phyloP scores from a whole-genome alignment of 1,284 basidiomycete species.

The Ceratobasidium sp. region DNA sequence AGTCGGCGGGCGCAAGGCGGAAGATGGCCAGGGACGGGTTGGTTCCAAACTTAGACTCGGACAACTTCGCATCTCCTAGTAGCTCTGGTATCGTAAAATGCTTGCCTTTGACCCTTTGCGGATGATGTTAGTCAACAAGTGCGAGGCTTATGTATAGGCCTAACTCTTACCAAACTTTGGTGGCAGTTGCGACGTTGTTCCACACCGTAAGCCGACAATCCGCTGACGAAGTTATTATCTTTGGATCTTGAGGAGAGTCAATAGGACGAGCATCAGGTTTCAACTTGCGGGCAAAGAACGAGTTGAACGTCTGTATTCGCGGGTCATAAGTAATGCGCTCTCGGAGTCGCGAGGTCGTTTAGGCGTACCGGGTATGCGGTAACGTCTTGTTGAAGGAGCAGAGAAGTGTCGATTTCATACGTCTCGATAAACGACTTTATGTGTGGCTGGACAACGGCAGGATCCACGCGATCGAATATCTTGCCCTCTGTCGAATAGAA shows the following conservation, averaged over 20 bases:
- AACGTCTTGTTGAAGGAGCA: constrained; percentile 60
- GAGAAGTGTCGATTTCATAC: constrained; percentile 60
- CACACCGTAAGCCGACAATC: constrained; percentile 65
- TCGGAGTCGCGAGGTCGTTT: background rate
- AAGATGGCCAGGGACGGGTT: constrained; percentile 58
- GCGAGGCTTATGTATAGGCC: background rate
- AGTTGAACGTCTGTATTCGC: constrained; percentile 62
- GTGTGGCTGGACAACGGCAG: constrained; percentile 52
- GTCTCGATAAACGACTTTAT: constrained; percentile 62
- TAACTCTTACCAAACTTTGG: constrained; percentile 57
- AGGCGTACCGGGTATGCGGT: constrained; percentile 53
- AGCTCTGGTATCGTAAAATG: constrained; percentile 61
- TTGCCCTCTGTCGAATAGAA: constrained; percentile 50
- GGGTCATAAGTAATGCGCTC: background rate
- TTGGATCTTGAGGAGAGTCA: constrained; percentile 57
- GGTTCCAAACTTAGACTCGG: constrained; percentile 46
- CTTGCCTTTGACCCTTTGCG: constrained; percentile 62
- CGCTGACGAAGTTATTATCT: constrained; percentile 59
- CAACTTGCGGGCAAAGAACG: constrained; percentile 65
- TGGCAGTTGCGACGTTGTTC: constrained; percentile 58
- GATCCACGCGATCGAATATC: constrained; percentile 50
- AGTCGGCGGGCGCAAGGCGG: constrained; percentile 63
- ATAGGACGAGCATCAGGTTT: constrained; percentile 61
- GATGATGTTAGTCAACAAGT: background rate
- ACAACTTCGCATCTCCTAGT: constrained; percentile 55